These are phyloP conservation scores for Fagopyrum esculentum DNA, from an alignment of 148 eudicot species.

Conservation along the genomic window DNA sequence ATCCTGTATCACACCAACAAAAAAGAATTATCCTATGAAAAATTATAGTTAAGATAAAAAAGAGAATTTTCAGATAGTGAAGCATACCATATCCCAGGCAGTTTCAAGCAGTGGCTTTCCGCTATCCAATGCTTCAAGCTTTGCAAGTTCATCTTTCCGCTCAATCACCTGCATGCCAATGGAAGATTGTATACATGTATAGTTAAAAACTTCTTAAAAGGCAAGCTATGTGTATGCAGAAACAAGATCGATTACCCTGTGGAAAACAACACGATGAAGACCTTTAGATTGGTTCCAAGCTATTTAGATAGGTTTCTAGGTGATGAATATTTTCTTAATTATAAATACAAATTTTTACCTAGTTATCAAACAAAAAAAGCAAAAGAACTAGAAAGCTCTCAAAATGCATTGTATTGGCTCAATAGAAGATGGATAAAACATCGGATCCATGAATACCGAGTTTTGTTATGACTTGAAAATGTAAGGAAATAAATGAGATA, in stretches of 20 bases:
- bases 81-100: slow-evolving; percentile 86
- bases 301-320: too few relatives aligned
- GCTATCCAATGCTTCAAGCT: slow-evolving; percentile 71
- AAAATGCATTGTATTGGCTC: too few relatives aligned
- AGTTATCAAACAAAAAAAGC: too few relatives aligned
- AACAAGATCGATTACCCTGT: background rate
- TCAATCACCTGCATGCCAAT: slow-evolving; percentile 55
- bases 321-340: too few relatives aligned
- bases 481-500: too few relatives aligned
- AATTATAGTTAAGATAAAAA: background rate
- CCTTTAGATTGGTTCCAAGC: too few relatives aligned
- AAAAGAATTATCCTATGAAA: slow-evolving; percentile 5
- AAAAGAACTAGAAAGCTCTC: too few relatives aligned
- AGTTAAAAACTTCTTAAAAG: background rate
- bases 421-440: too few relatives aligned
- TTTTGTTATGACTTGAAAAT: too few relatives aligned
- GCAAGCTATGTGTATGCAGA: background rate
- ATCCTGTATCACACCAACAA: slow-evolving; percentile 46
- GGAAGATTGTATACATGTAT: background rate
- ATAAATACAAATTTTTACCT: too few relatives aligned
- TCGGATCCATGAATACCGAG: too few relatives aligned
- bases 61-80: background rate
- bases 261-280: background rate
- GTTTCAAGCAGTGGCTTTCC: slow-evolving; percentile 93
- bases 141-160: slow-evolving; percentile 59